Conservation (phyloP, 1,284 basidiomycete species). For the Ustilago trichophora region DNA sequence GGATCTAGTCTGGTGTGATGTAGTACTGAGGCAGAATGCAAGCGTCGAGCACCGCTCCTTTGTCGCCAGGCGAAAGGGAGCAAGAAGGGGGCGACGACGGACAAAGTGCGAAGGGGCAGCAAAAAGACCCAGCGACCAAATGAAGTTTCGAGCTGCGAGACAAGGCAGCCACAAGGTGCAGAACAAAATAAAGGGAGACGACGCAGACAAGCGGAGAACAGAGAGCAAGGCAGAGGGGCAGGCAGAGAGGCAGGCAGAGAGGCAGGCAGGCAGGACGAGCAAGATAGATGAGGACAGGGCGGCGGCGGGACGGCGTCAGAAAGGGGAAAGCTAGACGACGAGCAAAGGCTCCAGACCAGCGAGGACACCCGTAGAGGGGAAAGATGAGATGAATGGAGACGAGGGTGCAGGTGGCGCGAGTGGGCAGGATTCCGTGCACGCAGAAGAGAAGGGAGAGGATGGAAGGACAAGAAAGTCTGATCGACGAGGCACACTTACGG, state of each 20-base stretch:
- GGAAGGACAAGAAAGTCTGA: not conserved
- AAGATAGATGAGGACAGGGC: not conserved
- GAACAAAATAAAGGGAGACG: not conserved
- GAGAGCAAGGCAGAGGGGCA: not conserved
- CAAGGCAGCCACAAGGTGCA: slow-evolving; percentile 14
- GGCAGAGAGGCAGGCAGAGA: not conserved
- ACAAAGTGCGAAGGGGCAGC: slow-evolving; percentile 26
- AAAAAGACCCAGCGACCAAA: slow-evolving; percentile 16
- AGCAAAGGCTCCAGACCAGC: slow-evolving; percentile 1
- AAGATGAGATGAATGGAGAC: slow-evolving; percentile 1
- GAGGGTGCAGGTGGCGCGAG: slow-evolving; percentile 8
- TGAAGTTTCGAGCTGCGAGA: slow-evolving; percentile 33
- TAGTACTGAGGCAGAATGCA: slow-evolving; percentile 43
- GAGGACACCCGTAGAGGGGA: not conserved
- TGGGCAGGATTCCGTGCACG: slow-evolving; percentile 2
- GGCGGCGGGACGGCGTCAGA: slow-evolving; percentile 2
- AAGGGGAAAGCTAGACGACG: not conserved
- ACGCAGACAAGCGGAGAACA: not conserved
- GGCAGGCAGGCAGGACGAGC: not conserved
- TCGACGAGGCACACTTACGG: slow-evolving; percentile 4
- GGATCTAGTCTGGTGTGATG: slow-evolving; percentile 29
- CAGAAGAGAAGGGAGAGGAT: not conserved
- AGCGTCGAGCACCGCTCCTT: slow-evolving; percentile 24
- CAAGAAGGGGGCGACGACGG: slow-evolving; percentile 9
- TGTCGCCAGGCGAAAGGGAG: not conserved